Base-by-base conservation (phyloP, 148 eudicot genomes). In the Spergularia marina region DNA sequence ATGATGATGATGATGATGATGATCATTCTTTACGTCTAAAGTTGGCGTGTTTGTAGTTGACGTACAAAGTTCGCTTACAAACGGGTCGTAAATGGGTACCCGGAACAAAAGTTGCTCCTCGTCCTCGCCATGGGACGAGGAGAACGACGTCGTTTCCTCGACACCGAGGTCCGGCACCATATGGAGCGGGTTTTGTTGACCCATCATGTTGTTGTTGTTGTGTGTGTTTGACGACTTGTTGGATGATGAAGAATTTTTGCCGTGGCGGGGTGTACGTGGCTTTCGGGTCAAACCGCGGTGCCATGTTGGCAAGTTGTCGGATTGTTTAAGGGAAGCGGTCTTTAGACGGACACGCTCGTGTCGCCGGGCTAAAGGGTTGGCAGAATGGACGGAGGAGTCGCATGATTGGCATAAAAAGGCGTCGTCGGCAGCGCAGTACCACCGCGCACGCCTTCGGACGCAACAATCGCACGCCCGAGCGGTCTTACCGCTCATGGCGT, bases 391-490 rank as follows among this genome's bases (percentile, higher is more conserved):
- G 0, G 89, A 83, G 18, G 83, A 78, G 62, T 94, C 97, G 54
- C 98, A 94, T 0, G 82, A n/a, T 76, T 88, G 95, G 69, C 98
- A 94, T 10, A 94, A 55, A 76, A 94, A 91, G 47, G 98, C 98
- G 52, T 94, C 97, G 53, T 91, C 98, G 0, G 97, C 88, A 0
- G 93, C 79, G 58, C 98, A 94, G 10, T 87, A 91, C 95, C 94
- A 94, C 3, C 94, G 82, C 9, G 98, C 98, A 4, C 98, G 86
- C 21, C 73, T 84, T 16, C 68, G 57, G 53, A 88, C 53, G 76
- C 98, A 94, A 68, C 78, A 79, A 58, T 94, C 95, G 77, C 98
- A 94, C 3, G 97, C 89, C 54, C 98, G 71, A 0, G 92, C 90
- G 0, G 93, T 89, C 64, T 91, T 94, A 2, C 89, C 97, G 5